Evolutionary conservation across 495 filamentous ascomycete species (phyloP), one percentile per base, ranked within the genome.

Genomic region (Neurospora intermedia): DNA sequence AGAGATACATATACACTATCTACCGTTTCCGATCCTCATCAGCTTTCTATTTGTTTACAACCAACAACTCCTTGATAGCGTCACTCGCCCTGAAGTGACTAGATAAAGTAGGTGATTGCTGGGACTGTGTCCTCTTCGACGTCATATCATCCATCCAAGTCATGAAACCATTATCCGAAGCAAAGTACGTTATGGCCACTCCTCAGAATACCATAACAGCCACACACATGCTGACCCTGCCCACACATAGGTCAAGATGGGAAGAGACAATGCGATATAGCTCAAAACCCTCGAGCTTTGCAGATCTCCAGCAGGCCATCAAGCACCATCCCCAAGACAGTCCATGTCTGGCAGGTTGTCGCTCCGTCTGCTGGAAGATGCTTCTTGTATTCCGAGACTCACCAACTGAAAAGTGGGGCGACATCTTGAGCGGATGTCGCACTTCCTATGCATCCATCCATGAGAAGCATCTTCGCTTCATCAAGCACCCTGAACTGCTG

Each of bases 291-390:
- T 66, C 54, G 27, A 90, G 82, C 73, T 78, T 93, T 73, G 81
- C 83, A 70, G 89, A 93, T 74, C 86, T 97, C 9, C 90, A 88
- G 79, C 84, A 84, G 48, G 87, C 89, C 6, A 86, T 94, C 43
- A 91, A 85, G 77, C 77, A 81, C 71, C 83, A 87, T 78, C 87
- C 83, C 76, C 81, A 80, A 71, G 82, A 82, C 77, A 87, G 85
- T 78, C 88, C 91, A 43, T 93, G 92, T 78, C 84, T 87, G 45
- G 85, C 88, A 48, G 93, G 94, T 23, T 87, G 94, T 72, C 88
- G 96, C 46, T 97, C 94, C 35, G 86, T 97, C 69, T 97, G 93
- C 81, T 99, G 96, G 96, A 98, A 96, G 89, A 87, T 87, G 66
- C 97, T 97, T 81, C 82, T 98, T 41, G 86, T 98, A 54, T 95